phyloP scores from a whole-genome alignment of 2,329 filamentous ascomycete genomes.

The Aspergillus versicolor region DNA sequence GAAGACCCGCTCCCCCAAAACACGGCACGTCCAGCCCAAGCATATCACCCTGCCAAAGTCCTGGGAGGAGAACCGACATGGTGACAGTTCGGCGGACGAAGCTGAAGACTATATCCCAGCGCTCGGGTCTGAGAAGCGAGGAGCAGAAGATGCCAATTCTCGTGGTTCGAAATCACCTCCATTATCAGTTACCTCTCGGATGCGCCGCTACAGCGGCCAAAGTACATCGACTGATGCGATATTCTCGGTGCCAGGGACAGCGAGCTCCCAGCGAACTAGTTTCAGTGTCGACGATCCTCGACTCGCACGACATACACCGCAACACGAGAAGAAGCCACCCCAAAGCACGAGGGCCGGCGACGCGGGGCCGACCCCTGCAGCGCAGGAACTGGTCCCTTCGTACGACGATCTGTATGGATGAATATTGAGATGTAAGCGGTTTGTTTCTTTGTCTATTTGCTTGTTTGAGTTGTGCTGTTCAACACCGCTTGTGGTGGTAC shows the following conservation, averaged over 20 bases:
- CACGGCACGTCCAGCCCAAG: background rate
- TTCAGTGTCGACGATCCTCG: slow-evolving; percentile 31
- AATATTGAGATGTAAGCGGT: background rate
- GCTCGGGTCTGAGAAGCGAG: slow-evolving; percentile 2
- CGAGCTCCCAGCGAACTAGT: slow-evolving; percentile 34
- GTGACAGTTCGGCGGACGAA: slow-evolving; percentile 26
- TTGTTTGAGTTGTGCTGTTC: background rate
- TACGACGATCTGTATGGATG: slow-evolving; percentile 42
- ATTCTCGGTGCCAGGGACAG: slow-evolving; percentile 25
- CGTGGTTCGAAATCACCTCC: slow-evolving; percentile 34
- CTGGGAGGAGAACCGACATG: slow-evolving; percentile 9
- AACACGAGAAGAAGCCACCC: slow-evolving; percentile 24
- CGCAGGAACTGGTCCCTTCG: slow-evolving; percentile 36
- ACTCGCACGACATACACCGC: slow-evolving; percentile 17
- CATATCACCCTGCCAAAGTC: slow-evolving; percentile 6
- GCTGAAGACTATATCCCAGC: slow-evolving; percentile 19
- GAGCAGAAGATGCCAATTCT: slow-evolving; percentile 23
- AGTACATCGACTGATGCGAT: slow-evolving; percentile 29
- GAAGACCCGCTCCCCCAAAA: slow-evolving; percentile 1
- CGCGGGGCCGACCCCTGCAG: slow-evolving; percentile 17
- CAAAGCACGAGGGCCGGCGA: slow-evolving; percentile 15
- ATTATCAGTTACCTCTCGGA: slow-evolving; percentile 37
- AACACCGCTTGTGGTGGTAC: background rate
- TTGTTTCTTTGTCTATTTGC: background rate
- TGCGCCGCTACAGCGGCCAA: slow-evolving; percentile 36